phyloP scores from a whole-genome alignment of 2,329 filamentous ascomycete genomes.

The Aspergillus nomiae region DNA sequence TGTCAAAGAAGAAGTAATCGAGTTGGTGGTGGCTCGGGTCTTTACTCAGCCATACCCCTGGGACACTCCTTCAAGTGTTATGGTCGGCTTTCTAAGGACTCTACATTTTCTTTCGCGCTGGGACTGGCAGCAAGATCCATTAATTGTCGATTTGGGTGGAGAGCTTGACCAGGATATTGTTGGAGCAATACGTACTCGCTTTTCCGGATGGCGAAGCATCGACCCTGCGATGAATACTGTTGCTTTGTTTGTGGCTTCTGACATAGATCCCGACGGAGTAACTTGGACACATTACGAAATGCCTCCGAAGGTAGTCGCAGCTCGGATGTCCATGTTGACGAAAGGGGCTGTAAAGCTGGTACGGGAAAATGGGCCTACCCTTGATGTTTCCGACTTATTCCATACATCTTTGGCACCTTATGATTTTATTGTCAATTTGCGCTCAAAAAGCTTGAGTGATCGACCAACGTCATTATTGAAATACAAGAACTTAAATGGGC shows the following conservation, averaged over 20 bases:
- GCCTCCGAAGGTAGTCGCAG: conserved; percentile 80
- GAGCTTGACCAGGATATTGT: conserved; percentile 65
- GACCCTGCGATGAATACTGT: conserved; percentile 86
- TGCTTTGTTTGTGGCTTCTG: conserved; percentile 78
- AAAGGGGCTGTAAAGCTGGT: conserved; percentile 71
- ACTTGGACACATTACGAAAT: conserved; percentile 72
- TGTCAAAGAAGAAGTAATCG: conserved; percentile 77
- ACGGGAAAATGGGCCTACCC: conserved; percentile 52
- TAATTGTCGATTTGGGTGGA: conserved; percentile 73
- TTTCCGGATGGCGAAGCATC: conserved; percentile 82
- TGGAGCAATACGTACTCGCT: conserved; percentile 66
- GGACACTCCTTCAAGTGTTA: conserved; percentile 72
- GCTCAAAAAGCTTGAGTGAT: conserved; percentile 52
- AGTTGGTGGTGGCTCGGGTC: conserved; percentile 74
- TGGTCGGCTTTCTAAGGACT: conserved; percentile 79
- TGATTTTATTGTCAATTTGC: conserved; percentile 79
- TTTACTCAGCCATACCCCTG: conserved; percentile 85
- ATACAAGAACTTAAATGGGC: conserved; percentile 79
- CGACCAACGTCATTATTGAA: conserved; percentile 36
- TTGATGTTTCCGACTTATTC: conserved; percentile 68
- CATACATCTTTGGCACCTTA: conserved; percentile 73
- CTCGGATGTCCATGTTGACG: conserved; percentile 79
- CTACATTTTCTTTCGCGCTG: conserved; percentile 79
- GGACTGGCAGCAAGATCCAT: conserved; percentile 85
- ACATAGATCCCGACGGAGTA: conserved; percentile 73